These are phyloP conservation scores for Trapa bicornis DNA, from an alignment of 345 rosid species.

Conservation along the genomic window DNA sequence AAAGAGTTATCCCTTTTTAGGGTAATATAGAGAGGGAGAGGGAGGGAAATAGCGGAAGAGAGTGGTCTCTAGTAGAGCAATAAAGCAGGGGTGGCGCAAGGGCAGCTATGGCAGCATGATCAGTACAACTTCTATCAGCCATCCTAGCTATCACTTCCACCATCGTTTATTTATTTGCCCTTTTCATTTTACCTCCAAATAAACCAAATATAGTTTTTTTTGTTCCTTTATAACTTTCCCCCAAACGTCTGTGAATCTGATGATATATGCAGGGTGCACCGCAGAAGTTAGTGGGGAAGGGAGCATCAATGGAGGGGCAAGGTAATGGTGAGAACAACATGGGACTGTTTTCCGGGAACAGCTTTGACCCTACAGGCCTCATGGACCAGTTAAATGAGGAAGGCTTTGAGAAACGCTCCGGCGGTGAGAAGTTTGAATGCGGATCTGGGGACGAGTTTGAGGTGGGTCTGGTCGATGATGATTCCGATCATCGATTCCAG, in stretches of 20 bases:
- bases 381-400: slow-evolving; percentile 17
- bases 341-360: slow-evolving; percentile 28
- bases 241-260: too few species aligned
- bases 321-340: slow-evolving; percentile 7
- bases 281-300: slow-evolving; percentile 1
- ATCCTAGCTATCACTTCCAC: too few species aligned
- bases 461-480: slow-evolving; percentile 34
- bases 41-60: too few species aligned
- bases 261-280: background rate
- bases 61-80: background rate
- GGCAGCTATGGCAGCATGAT: background rate
- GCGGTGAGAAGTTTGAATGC: background rate
- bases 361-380: slow-evolving; percentile 26
- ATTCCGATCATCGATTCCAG: slow-evolving; percentile 2
- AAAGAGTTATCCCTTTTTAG: background rate
- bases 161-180: background rate
- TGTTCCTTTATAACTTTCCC: too few species aligned
- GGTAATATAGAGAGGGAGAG: too few species aligned
- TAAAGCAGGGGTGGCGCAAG: background rate
- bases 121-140: background rate
- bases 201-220: too few species aligned
- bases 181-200: too few species aligned
- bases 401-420: slow-evolving; percentile 29
- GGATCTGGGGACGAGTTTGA: slow-evolving; percentile 48
- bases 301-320: slow-evolving; percentile 28